Conservation (phyloP, 2,329 filamentous ascomycete genomes). For the Xylaria multiplex region DNA sequence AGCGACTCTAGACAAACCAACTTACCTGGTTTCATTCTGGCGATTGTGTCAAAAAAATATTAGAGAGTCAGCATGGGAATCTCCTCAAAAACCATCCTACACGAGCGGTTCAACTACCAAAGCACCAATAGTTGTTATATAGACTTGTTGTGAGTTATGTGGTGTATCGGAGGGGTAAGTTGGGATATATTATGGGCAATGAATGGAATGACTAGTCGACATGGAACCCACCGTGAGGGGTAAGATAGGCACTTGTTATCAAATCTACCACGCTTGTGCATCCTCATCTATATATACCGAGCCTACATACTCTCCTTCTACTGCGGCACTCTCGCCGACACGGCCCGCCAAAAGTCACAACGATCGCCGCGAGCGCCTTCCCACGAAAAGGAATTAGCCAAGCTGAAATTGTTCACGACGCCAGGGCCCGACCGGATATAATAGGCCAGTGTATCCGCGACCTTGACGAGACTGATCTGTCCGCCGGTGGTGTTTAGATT, state of each 20-base stretch:
- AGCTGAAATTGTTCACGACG: conserved; percentile 44
- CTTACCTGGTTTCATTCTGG: too few species aligned
- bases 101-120: too few species aligned
- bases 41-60: too few species aligned
- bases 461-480: conserved; percentile 33
- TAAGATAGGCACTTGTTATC: not conserved
- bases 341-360: conserved; percentile 45
- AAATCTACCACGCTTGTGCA: conserved; percentile 1
- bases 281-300: not conserved
- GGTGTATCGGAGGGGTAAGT: not conserved
- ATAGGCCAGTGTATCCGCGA: conserved; percentile 43
- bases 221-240: not conserved
- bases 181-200: too few species aligned
- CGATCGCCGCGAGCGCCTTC: conserved; percentile 44
- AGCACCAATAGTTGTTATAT: too few species aligned
- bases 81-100: too few species aligned
- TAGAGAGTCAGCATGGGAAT: too few species aligned
- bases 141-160: not conserved
- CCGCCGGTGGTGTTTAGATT: conserved; percentile 58
- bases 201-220: not conserved
- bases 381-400: conserved; percentile 41
- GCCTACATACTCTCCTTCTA: conserved; percentile 15
- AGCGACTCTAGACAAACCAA: too few species aligned
- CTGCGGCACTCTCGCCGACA: conserved; percentile 42
- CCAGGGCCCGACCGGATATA: conserved; percentile 41